phyloP scores from a whole-genome alignment of 768 basidiomycete genomes.

The Cystoderma amianthinum region DNA sequence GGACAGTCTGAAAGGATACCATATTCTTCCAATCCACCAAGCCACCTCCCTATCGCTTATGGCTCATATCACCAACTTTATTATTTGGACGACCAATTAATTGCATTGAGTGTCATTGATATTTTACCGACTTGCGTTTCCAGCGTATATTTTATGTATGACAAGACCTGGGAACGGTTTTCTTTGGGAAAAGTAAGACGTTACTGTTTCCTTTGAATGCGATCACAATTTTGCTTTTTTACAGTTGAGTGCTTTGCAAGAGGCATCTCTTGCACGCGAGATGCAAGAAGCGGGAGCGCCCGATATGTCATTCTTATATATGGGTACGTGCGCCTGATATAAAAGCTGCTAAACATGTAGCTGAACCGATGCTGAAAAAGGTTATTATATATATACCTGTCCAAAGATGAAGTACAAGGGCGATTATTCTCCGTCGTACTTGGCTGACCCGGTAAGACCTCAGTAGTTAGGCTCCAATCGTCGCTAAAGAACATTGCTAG shows the following conservation, averaged over 20 bases:
- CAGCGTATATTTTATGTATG: slow-evolving; percentile 85
- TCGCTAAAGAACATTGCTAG: slow-evolving; percentile 25
- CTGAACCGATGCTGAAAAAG: too few relatives aligned
- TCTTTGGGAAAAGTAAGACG: slow-evolving; percentile 69
- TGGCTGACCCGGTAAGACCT: slow-evolving; percentile 74
- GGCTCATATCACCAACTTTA: slow-evolving; percentile 95
- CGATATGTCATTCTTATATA: slow-evolving; percentile 67
- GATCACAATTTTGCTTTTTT: neutral
- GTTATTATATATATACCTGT: slow-evolving; percentile 90
- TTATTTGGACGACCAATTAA: slow-evolving; percentile 69
- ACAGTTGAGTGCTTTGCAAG: slow-evolving; percentile 81
- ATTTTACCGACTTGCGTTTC: slow-evolving; percentile 84
- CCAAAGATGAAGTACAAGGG: slow-evolving; percentile 96
- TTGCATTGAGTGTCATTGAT: slow-evolving; percentile 87
- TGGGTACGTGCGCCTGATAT: slow-evolving; percentile 55
- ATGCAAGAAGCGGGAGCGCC: slow-evolving; percentile 63
- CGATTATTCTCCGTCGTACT: slow-evolving; percentile 83
- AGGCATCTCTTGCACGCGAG: slow-evolving; percentile 68
- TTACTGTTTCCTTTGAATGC: neutral
- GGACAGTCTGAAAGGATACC: slow-evolving; percentile 52
- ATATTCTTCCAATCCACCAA: slow-evolving; percentile 40
- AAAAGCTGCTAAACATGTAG: neutral
- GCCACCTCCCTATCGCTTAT: slow-evolving; percentile 66
- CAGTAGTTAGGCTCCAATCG: neutral
- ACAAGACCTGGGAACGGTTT: slow-evolving; percentile 57